Percentiles rank a stretch among this genome's conserved stretches.
Conservation (phyloP, 768 basidiomycete species). For the Tubosaeta sp. region DNA sequence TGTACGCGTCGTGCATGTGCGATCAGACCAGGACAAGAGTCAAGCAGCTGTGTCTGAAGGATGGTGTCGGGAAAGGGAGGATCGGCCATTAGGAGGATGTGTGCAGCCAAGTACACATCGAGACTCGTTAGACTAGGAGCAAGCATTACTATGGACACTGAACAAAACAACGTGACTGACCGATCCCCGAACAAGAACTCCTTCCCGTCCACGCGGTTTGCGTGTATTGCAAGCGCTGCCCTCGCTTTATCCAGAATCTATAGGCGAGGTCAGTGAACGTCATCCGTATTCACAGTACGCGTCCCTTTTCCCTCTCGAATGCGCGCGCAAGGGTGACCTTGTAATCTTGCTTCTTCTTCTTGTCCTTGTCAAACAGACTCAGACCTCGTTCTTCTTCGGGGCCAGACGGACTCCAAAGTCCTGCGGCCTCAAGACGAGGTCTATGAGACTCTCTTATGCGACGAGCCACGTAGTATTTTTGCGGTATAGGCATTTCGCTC, state of each 20-base stretch:
- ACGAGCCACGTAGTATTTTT: constrained; percentile 67
- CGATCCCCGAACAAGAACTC: constrained; percentile 48
- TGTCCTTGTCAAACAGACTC: constrained; percentile 30
- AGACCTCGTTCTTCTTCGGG: constrained; percentile 37
- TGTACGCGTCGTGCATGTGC: constrained; percentile 55
- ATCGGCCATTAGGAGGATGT: constrained; percentile 55
- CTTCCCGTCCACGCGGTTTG: constrained; percentile 47
- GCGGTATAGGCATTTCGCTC: constrained; percentile 58
- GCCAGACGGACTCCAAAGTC: constrained; percentile 52
- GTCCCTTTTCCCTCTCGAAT: constrained; percentile 61
- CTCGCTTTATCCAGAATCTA: constrained; percentile 61
- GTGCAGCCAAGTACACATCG: constrained; percentile 65
- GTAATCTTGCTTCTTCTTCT: constrained; percentile 32
- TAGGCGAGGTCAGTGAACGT: constrained; percentile 3
- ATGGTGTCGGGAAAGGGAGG: constrained; percentile 61
- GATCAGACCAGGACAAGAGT: constrained; percentile 54
- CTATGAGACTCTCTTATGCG: constrained; percentile 56
- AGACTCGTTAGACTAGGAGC: constrained; percentile 52
- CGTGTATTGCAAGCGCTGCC: constrained; percentile 53
- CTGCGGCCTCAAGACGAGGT: constrained; percentile 56
- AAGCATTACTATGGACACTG: not conserved
- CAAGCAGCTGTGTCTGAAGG: constrained; percentile 48
- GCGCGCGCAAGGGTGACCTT: constrained; percentile 44
- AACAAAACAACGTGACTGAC: constrained; percentile 30
- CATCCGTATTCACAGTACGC: not conserved